Evolutionary conservation across 305 asterid species (phyloP), one percentile per base, ranked within the genome.

Genomic region (Plantago coronopus): DNA sequence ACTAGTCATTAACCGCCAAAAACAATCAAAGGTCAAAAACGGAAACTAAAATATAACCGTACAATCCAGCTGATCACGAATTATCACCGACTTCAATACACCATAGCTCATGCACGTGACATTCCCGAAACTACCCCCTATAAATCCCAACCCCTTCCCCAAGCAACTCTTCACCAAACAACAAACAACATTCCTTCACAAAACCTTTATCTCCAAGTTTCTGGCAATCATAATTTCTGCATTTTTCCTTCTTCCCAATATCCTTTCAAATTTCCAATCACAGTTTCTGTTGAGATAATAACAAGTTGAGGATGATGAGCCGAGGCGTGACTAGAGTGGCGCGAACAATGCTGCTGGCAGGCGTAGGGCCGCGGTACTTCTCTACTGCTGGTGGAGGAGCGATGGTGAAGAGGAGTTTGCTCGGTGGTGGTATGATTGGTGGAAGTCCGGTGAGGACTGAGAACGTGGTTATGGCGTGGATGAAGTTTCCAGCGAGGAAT

Each of bases 361-460:
- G 18, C 29, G 43, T 61, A 23, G 78, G 78, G 15, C 75, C 77
- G 20, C 81, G 94, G 11, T 76, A 67, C 76, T 73, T 87, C 19
- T 83, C 94, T 0, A 73, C 81, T 21, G 58, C 75, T 27, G n/a
- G 58, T 25, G 40, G 17, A 18, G 12, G 25, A 17, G 54, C 16
- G 40, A 12, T 34, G 40, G 40, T 9, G 40, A 34, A 9, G 40
- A 34, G 40, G 12, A 7, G 40, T 12, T 48, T 56, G 38, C 59
- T 5, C 20, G 69, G 69, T 3, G 59, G 67, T 23, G 31, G 69
- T 37, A 68, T 57, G 38, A 37, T 20, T 38, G 60, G 27, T 53
- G 63, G 66, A 8, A 56, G 57, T 31, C 61, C 76, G 11, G 22
- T 50, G 2, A 75, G 25, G 29, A 59, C 22, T 18, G 80, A 68